Base-by-base conservation (phyloP, 164 flowering plant genomes). In the Stephania cephalantha region DNA sequence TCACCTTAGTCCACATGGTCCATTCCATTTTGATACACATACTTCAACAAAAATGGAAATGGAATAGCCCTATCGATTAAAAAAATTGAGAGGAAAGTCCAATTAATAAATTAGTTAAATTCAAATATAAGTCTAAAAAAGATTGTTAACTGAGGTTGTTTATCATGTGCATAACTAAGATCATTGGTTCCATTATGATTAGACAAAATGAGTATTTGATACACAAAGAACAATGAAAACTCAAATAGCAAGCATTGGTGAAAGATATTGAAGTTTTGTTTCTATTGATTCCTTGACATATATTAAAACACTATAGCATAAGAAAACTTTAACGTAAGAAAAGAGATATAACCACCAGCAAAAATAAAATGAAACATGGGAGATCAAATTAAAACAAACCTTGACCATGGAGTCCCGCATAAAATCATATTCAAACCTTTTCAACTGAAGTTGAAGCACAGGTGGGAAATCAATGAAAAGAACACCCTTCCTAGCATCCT, bases 331-430 rank as follows among this genome's bases (percentile, higher is more conserved):
- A 72, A 17, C 44, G 11, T 15, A 18, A 68, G 5, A 66, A 5
- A 4, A 12, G n/a, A 17, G 61, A 11, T 8, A 74, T 1, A 20
- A 9, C 25, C 15, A 68, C 12, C 29, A 35, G 25, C 11, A 15
- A 31, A 29, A 31, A 7, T 3, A 67, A 2, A n/a, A 71, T 48
- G 1, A 66, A 72, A 45, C 17, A 11, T 7, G 11, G 11, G 13
- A 17, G 9, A 7, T n/a, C 17, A 6, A 53, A 68, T 29, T n/a
- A 20, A 66, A 63, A 79, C 90, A 73, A 52, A 89, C 92, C 92
- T 89, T 89, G 2, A 89, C 92, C 92, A 88, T 88, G 31, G 90
- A 83, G 68, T 88, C 91, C 76, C 91, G 77, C 90, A 87, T 87
- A 79, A 88, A 88, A 84, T 88, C 91, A 79, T 88, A 88, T 71